phyloP scores from a whole-genome alignment of 2,329 filamentous ascomycete genomes.

The Microcera coccophila region DNA sequence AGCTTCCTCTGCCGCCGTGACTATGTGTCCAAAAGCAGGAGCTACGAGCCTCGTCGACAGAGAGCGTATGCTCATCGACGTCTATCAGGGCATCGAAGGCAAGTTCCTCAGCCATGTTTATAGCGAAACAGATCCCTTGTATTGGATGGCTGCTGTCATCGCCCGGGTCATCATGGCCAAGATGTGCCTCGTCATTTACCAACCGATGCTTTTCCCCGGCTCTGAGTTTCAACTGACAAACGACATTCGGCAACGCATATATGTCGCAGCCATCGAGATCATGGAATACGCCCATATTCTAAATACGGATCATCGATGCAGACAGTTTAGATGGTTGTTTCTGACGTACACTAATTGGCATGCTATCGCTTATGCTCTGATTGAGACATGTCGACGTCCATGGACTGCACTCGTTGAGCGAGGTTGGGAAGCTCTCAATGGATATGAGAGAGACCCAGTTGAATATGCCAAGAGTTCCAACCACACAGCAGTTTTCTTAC shows the following conservation, averaged over 20 bases:
- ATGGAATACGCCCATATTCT: conserved; percentile 65
- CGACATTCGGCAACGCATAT: conserved; percentile 64
- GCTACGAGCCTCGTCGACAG: conserved; percentile 32
- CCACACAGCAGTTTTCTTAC: conserved; percentile 49
- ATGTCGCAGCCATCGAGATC: conserved; percentile 69
- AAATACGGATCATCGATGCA: conserved; percentile 52
- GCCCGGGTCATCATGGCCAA: conserved; percentile 71
- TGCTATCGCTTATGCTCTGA: conserved; percentile 46
- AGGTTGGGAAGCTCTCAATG: conserved; percentile 45
- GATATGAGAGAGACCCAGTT: conserved; percentile 35
- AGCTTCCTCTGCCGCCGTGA: conserved; percentile 32
- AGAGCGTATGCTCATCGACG: conserved; percentile 47
- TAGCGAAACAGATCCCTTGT: conserved; percentile 49
- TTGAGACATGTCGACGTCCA: conserved; percentile 44
- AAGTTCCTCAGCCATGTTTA: conserved; percentile 52
- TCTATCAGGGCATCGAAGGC: conserved; percentile 52
- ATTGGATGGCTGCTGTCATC: conserved; percentile 66
- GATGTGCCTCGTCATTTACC: conserved; percentile 72
- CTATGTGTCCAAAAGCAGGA: conserved; percentile 28
- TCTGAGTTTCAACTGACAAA: conserved; percentile 53
- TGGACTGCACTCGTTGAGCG: conserved; percentile 50
- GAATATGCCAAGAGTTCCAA: conserved; percentile 44
- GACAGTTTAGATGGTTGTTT: conserved; percentile 48
- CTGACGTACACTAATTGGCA: conserved; percentile 52
- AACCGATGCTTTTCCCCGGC: conserved; percentile 63